Base-by-base conservation (phyloP, 1,284 basidiomycete species). In the Taiwanofungus camphoratus region DNA sequence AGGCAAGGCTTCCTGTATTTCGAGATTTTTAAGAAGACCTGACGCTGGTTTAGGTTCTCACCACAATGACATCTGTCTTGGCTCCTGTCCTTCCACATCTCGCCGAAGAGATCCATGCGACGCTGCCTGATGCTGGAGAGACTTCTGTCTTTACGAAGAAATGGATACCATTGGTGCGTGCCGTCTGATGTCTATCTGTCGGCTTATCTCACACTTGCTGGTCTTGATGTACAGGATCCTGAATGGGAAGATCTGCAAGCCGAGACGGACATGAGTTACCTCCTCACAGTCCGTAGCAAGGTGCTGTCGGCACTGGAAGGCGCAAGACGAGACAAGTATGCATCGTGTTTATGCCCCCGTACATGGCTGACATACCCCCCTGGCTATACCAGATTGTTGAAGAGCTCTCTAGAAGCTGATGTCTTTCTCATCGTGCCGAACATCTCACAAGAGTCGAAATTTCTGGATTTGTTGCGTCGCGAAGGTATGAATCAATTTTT, bases 71-170 rank as follows among this genome's bases (percentile, higher is more conserved):
- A 0, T 74, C 74, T 5, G 74, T 93, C 12, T 69, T 95, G 33
- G 90, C 92, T 0, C 96, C 95, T 0, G 82, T 98, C 21, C 71
- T 89, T 4, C 95, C 96, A 2, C 88, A 96, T 59, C 75, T 98
- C 2, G 88, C 92, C 0, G 94, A 98, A 65, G 95, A 99, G 61
- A 79, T 96, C 37, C 75, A 88, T 54, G 71, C 79, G 35, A 70
- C 61, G 21, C 60, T 65, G 51, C 57, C 65, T 44, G 52, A 55
- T 15, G 58, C 64, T 16, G 52, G 55, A 18, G 61, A 41, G 0
- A 36, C 55, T 0, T 87, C 85, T 0, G 72, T 87, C 15, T 92
- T 92, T 54, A 65, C 70, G 46, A 68, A 66, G 3, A 66, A 62
- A 13, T 91, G 90, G 87, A 36, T 36, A 4, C 45, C 53, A n/a